Evolutionary conservation across 1,284 basidiomycete genomes (phyloP).

Genomic region (Neolentinus lepideus): DNA sequence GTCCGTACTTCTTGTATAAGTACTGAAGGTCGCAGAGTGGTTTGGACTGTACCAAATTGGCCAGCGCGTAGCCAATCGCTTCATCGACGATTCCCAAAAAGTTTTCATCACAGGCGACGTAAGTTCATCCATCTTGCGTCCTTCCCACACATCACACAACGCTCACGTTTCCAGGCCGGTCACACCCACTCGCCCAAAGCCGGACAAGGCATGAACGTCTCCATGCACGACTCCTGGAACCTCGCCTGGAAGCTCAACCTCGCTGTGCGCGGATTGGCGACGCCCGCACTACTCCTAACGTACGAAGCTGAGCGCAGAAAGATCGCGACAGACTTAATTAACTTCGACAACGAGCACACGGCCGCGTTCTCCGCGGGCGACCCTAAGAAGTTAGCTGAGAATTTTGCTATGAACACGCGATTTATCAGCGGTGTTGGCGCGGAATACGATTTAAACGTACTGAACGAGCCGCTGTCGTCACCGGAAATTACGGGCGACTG

Average conservation of each 20-base stretch:
- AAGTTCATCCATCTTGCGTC: not conserved
- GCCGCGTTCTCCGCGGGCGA: not conserved
- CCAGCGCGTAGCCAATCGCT: not conserved
- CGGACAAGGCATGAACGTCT: constrained; percentile 13
- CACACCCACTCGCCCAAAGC: constrained; percentile 14
- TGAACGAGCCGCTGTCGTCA: not conserved
- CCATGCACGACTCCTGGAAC: constrained; percentile 9
- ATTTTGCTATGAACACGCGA: not conserved
- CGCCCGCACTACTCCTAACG: not conserved
- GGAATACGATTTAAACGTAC: not conserved
- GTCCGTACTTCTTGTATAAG: not conserved
- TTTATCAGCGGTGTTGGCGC: not conserved
- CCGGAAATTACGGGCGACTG: not conserved
- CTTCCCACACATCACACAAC: not conserved
- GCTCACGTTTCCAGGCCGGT: constrained; percentile 9
- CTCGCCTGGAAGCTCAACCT: not conserved
- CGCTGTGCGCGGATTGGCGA: not conserved
- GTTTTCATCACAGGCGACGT: not conserved
- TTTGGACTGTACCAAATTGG: not conserved
- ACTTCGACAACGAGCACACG: not conserved
- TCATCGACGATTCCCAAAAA: not conserved
- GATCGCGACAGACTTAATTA: not conserved
- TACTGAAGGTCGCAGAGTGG: not conserved
- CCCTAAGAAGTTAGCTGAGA: not conserved
- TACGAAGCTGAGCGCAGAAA: not conserved